Conservation (phyloP, 2,329 filamentous ascomycete genomes). For the Colletotrichum siamense region DNA sequence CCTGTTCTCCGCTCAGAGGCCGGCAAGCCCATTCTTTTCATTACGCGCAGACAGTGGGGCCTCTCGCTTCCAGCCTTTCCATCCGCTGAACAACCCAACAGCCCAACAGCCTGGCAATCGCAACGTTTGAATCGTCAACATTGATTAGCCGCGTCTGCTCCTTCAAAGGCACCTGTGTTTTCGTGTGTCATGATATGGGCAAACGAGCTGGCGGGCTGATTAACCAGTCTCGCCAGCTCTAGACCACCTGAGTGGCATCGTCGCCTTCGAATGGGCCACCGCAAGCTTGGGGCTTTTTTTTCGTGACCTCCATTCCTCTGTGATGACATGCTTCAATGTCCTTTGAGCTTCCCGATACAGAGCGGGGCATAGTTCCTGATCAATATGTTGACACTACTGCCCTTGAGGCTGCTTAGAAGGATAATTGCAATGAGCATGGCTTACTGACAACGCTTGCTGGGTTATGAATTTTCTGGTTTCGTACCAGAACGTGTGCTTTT, state of each 20-base stretch:
- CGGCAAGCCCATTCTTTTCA: not conserved
- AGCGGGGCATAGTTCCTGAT: not conserved
- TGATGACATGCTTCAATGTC: not conserved
- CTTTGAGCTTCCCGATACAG: not conserved
- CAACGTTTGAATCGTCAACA: not conserved
- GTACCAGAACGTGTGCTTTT: not conserved
- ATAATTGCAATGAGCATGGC: not conserved
- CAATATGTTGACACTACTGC: not conserved
- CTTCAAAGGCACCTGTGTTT: not conserved
- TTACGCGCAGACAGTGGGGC: conserved; percentile 10
- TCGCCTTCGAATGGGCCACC: not conserved
- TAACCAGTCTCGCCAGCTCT: not conserved
- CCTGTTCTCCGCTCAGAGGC: conserved; percentile 2
- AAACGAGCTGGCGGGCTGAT: not conserved
- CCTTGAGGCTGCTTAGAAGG: not conserved
- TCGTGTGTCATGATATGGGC: not conserved
- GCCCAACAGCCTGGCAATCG: not conserved
- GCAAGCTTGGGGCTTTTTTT: not conserved
- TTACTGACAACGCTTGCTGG: not conserved
- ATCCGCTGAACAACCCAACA: not conserved
- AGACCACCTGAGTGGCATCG: not conserved
- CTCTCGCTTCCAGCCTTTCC: not conserved
- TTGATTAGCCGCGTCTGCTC: not conserved
- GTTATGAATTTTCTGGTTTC: not conserved
- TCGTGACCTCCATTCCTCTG: not conserved